Evolutionary conservation across 1,284 basidiomycete genomes (phyloP), one percentile per base, ranked within the genome.

Genomic region (Cerrena zonata): DNA sequence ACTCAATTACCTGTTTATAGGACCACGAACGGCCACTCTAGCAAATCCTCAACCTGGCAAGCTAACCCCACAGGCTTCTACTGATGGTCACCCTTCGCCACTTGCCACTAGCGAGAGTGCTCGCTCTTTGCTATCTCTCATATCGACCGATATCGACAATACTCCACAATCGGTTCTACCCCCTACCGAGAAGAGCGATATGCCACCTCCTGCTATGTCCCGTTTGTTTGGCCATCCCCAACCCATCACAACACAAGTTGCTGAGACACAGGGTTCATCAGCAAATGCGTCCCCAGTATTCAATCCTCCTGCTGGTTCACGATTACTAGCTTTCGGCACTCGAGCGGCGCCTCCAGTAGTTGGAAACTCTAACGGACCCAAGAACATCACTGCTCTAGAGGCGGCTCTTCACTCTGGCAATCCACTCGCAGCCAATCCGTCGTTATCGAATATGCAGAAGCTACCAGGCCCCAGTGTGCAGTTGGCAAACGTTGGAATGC

Each of bases 261-360:
- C 55, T 27, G 62, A 65, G 24, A 46, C 56, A 2, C 43, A 61
- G 18, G 42, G 49, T 15, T 40, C 52, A 27, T 57, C 58, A 27
- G 53, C 55, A 45, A 53, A 61, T 46, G 60, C 64, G 62, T 30
- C 58, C 63, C n/a, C 53, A n/a, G 24, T 65, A 47, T 79, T 84
- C 64, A 82, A 82, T 55, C 82, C 83, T 37, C 82, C 86, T 7
- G 66, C 76, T 47, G 86, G 85, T 36, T 86, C 86, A 50, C 83
- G 86, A 51, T 69, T 89, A 44, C 74, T 89, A 48, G 84, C 85
- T 2, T 77, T 89, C 54, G 75, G 74, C 18, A 76, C 76, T 40
- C 77, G 82, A 45, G 65, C 71, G n/a, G 52, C 65, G 2, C 56
- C 65, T 13, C 53, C 57, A 13, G 52, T 56, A 19, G 30, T 58